phyloP scores from a whole-genome alignment of 1,284 basidiomycete species.

The Ustilago shanxiensis region DNA sequence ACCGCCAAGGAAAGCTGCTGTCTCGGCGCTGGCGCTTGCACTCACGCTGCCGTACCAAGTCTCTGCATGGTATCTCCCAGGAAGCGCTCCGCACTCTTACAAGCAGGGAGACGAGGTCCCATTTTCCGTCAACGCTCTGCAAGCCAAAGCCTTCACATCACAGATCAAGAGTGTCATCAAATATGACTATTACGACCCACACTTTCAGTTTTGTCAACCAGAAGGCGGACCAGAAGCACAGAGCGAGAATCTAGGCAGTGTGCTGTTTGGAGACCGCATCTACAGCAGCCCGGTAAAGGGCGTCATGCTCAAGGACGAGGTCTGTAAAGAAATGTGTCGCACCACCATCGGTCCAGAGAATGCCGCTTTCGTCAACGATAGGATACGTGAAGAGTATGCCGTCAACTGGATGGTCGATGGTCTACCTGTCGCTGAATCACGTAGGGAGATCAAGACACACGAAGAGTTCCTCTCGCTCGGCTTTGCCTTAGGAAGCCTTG shows the following conservation, averaged over 20 bases:
- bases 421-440: constrained; percentile 80
- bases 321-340: constrained; percentile 83
- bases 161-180: constrained; percentile 64
- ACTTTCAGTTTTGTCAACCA: constrained; percentile 89
- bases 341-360: constrained; percentile 78
- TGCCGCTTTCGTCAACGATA: constrained; percentile 88
- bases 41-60: constrained; percentile 26
- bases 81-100: constrained; percentile 70
- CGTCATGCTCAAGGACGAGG: constrained; percentile 79
- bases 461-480: constrained; percentile 75
- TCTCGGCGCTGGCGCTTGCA: constrained; percentile 23
- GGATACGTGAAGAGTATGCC: constrained; percentile 91
- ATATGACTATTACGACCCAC: constrained; percentile 84
- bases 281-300: constrained; percentile 90
- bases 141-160: constrained; percentile 65
- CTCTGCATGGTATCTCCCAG: constrained; percentile 70
- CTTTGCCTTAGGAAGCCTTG: constrained; percentile 69
- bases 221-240: constrained; percentile 81
- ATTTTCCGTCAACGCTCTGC: constrained; percentile 68
- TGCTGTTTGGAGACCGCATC: constrained; percentile 95
- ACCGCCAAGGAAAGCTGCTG: constrained; percentile 10
- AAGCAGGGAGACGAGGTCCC: constrained; percentile 67
- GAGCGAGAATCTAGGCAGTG: constrained; percentile 89
- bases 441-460: constrained; percentile 67
- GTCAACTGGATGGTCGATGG: constrained; percentile 96